A percentile compares a stretch with the other conserved stretches of the same genome.
phyloP scores from a whole-genome alignment of 306 rosid genomes.

The Coriaria nepalensis region DNA sequence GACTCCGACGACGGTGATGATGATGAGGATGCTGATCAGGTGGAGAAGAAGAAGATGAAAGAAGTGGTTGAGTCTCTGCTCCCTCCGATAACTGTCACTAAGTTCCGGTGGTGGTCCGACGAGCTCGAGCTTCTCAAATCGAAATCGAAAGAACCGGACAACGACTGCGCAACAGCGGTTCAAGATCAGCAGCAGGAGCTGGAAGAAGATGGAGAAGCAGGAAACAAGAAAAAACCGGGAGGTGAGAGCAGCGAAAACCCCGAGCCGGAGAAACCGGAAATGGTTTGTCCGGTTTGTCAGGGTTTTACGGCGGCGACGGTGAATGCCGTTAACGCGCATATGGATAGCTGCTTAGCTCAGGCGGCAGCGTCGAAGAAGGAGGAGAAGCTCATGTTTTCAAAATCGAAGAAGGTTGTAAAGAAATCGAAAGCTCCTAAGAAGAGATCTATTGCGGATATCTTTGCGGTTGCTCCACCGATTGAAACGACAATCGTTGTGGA shows the following conservation, averaged over 20 bases:
- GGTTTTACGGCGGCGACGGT: conserved; percentile 43
- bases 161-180: neutral
- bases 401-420: conserved; percentile 19
- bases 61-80: conserved; percentile 30
- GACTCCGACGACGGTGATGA: conserved; percentile 7
- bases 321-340: conserved; percentile 49
- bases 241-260: neutral
- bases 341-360: conserved; percentile 46
- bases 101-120: conserved; percentile 63
- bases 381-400: conserved; percentile 19
- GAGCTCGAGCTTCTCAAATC: conserved; percentile 44
- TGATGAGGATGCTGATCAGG: neutral
- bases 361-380: conserved; percentile 18
- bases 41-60: conserved; percentile 6
- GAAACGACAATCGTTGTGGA: conserved; percentile 13
- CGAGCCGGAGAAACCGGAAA: conserved; percentile 32
- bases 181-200: conserved; percentile 3
- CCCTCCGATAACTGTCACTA: conserved; percentile 55
- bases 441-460: conserved; percentile 81
- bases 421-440: conserved; percentile 58
- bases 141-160: neutral
- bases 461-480: conserved; percentile 68
- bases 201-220: conserved; percentile 4
- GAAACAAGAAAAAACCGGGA: neutral
- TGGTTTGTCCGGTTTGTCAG: conserved; percentile 63